Evolutionary conservation across 371 early-diverging fungal genomes (phyloP), one percentile per base, ranked within the genome.

Genomic region (Mucor piriformis): DNA sequence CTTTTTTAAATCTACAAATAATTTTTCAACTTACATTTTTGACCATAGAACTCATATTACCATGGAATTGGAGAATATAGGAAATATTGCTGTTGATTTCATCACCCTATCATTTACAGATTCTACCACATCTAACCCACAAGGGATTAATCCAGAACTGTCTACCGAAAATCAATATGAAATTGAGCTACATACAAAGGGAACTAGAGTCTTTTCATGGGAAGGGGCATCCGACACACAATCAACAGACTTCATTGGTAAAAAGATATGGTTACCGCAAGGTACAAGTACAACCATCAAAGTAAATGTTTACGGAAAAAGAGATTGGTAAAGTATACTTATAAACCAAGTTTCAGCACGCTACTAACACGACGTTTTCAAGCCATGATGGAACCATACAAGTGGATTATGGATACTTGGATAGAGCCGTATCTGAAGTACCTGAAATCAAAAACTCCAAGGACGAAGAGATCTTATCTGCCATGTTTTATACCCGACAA

Each of bases 241-340:
- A 0, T 32, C 35, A 2, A 42, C 43, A 15, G 35, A 54, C n/a
- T 58, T 53, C 15, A 59, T 67, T 47, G 81, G 81, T 13, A 77
- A 77, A 57, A 77, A 64, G 50, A 74, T 79, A 10, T 63, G 53
- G 21, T 64, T 91, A 18, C 74, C 76, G 12, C 86, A 87, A 8
- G 89, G 89, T 11, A 84, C 76, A 13, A 59, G 70, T 25, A 75
- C 66, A 15, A 77, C 79, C 25, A 61, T 92, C 27, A 69, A 67
- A 50, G 83, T 92, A 15, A 87, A 87, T 46, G 81, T 90, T 2
- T 91, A 83, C 75, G 93, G 93, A 16, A 93, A 92, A 65, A 76
- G 83, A 38, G 84, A 83, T 60, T 89, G 58, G 47, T 48, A 50
- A 40, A 50, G n/a, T n/a, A n/a, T n/a, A n/a, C n/a, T n/a, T n/a